Base-by-base conservation (phyloP, 805 yeast species). In the Suhomyces emberorum region DNA sequence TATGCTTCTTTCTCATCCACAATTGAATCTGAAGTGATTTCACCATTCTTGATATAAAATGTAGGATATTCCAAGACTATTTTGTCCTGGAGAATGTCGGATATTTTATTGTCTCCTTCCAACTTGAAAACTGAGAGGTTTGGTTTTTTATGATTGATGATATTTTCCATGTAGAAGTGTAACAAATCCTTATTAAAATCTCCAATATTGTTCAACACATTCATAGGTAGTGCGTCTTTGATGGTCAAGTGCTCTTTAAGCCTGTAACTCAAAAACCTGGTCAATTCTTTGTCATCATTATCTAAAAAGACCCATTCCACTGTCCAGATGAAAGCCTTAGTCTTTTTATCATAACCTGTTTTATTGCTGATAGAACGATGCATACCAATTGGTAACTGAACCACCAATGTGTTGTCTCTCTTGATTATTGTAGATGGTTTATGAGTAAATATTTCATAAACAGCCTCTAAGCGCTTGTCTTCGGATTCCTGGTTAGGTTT, bases 31-130 rank as follows among this genome's bases (percentile, higher is more conserved):
- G 15, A 29, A 20, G 32, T 9, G 11, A 26, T 35, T 9, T 30
- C 25, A 4, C 27, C 16, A n/a, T 30, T 32, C 8, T 72, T 62
- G 1, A 83, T 65, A 38, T 65, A 70, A 4, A 88, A 63, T 0
- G 88, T 81, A 0, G 96, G 95, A 46, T 74, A 88, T 53, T 88
- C 96, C 23, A 87, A 68, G 0, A 88, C 84, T 0, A 79, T 67
- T 38, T 70, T 69, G 23, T 78, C 77, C 39, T 63, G 61, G n/a
- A 88, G 47, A 1, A 67, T 65, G 16, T 72, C 75, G 0, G 74
- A 73, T 1, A 85, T 48, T 15, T 63, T 39, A n/a, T 46, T 47
- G 1, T 49, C 56, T 0, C 55, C 35, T 15, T 66, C 61, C 11
- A 80, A 26, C 27, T 54, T 51, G 2, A 77, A 57, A 17, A 75